Percentiles rank a stretch among this genome's conserved stretches.
Conservation (phyloP, 257 asterid genomes). For the Anisodus acutangulus region DNA sequence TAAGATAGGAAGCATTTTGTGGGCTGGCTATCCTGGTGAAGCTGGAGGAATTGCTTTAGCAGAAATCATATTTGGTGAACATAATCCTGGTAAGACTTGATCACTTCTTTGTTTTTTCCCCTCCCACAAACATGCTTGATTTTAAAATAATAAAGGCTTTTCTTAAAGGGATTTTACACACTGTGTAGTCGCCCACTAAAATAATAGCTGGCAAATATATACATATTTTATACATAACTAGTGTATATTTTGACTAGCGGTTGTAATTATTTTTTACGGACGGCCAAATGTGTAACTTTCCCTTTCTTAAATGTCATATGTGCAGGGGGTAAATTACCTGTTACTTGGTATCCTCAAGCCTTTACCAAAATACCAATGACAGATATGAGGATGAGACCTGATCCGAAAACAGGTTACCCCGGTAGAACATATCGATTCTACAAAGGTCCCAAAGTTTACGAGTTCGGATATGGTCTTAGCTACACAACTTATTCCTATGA, state of each 20-base stretch:
- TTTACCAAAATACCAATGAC: constrained; percentile 74
- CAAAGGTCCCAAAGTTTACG: constrained; percentile 65
- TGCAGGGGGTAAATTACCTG: constrained; percentile 78
- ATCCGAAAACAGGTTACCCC: constrained; percentile 61
- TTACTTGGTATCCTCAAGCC: constrained; percentile 84
- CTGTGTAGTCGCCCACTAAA: too few relatives aligned
- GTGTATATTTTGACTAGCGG: too few relatives aligned
- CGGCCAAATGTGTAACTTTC: too few relatives aligned
- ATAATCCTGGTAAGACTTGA: constrained; percentile 69
- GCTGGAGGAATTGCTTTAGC: constrained; percentile 85
- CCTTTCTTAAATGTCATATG: neutral
- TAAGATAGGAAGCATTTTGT: constrained; percentile 70
- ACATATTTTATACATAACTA: too few relatives aligned
- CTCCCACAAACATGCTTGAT: neutral
- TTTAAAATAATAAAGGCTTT: neutral
- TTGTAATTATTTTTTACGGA: too few relatives aligned
- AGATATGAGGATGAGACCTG: constrained; percentile 88
- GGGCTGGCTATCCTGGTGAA: constrained; percentile 95
- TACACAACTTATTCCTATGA: constrained; percentile 62
- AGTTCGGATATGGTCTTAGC: constrained; percentile 81
- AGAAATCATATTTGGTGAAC: constrained; percentile 70
- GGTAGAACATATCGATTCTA: constrained; percentile 85
- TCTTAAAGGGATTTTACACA: neutral
- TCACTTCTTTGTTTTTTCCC: neutral
- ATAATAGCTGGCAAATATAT: too few relatives aligned